A percentile compares a stretch with the other conserved stretches of the same genome.
These are phyloP conservation scores for Gloeophyllum trabeum DNA, from an alignment of 768 basidiomycete species.

Conservation along the genomic window DNA sequence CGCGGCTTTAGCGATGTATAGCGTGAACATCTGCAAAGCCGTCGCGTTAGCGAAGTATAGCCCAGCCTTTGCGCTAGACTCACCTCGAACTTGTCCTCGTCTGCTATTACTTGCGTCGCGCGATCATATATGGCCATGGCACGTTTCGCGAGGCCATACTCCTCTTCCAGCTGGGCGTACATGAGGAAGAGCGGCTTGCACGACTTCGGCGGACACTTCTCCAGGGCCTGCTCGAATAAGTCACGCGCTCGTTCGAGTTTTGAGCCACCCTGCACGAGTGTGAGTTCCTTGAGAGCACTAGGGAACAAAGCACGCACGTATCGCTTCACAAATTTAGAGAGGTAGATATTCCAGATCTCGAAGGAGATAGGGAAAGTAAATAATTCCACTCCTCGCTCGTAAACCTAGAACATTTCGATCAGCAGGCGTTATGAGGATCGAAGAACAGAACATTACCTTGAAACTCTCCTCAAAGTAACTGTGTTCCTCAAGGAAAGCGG, in stretches of 20 bases:
- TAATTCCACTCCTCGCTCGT: conserved; percentile 92
- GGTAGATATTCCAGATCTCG: conserved; percentile 98
- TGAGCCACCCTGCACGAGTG: conserved; percentile 57
- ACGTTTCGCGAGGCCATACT: conserved; percentile 88
- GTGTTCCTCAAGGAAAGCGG: conserved; percentile 94
- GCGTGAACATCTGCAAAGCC: conserved; percentile 80
- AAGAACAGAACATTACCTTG: conserved; percentile 44
- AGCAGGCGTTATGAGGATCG: background rate
- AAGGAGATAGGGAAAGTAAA: conserved; percentile 98
- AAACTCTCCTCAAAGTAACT: conserved; percentile 98
- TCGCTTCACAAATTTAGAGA: conserved; percentile 94
- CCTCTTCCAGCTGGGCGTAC: conserved; percentile 95
- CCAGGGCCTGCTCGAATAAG: conserved; percentile 93
- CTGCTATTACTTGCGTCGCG: conserved; percentile 75
- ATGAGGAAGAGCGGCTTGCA: conserved; percentile 93
- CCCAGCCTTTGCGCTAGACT: no score
- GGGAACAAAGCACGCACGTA: conserved; percentile 48
- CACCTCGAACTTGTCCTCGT: conserved; percentile 94
- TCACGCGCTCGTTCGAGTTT: conserved; percentile 96
- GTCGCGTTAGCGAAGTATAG: no score
- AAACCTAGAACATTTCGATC: conserved; percentile 40
- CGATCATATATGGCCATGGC: conserved; percentile 95
- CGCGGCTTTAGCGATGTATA: conserved; percentile 96
- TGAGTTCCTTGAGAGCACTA: background rate
- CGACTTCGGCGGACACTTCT: conserved; percentile 90